Base-by-base conservation (phyloP, 805 yeast species). In the Huiozyma naganishii region DNA sequence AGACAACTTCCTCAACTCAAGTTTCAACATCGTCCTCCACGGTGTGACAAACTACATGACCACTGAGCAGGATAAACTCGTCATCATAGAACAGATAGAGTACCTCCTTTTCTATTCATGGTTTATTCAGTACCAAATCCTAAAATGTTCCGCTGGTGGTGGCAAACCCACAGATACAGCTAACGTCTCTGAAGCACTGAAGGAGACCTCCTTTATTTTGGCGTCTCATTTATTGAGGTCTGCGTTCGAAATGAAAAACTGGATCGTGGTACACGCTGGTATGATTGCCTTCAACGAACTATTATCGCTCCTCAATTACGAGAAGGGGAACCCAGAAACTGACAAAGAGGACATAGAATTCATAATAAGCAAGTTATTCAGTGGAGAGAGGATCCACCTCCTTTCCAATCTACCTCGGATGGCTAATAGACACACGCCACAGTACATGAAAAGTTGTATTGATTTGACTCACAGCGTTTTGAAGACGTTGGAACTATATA, bases 41-140 rank as follows among this genome's bases (percentile, higher is more conserved):
- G 67, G 75, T 29, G 64, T 82, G 9, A 70, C 83, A 7, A 67
- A 64, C 53, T 62, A 67, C 46, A 58, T 73, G 39, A 66, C 74
- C 13, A 61, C 70, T 7, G 73, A 70, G 34, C 58, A 59, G 27
- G 65, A 60, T 13, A 60, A 61, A 41, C 45, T 58, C 60, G 55
- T 48, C 42, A 59, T 49, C 6, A 40, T 63, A 5, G 60, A 61
- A 37, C 58, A 58, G 41, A 54, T 56, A 7, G 77, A 76, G 38
- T 88, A 73, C 55, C 72, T 83, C 36, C 68, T 74, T 45, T 65
- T 84, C 6, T 64, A 74, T 6, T 70, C 85, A 1, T 90, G 97
- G 96, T 80, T 87, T 52, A 65, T 87, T 40, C 72, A 72, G 32
- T 86, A 77, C 46, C 86, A 83, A 52, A 65, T 82, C 17, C 62